Conservation (phyloP, 257 asterid genomes). For the Sherardia arvensis region DNA sequence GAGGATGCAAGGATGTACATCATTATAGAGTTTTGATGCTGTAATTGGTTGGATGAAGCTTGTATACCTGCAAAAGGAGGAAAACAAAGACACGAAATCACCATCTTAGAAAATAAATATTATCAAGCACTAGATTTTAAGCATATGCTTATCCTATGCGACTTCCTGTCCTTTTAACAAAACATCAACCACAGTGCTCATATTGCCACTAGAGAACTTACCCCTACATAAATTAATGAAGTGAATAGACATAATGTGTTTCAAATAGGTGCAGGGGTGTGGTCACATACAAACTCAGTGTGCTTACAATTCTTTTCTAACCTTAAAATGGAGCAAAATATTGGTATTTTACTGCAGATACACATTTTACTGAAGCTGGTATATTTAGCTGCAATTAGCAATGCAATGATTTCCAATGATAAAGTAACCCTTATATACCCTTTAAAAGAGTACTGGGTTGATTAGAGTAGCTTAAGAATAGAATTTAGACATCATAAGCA, state of each 20-base stretch:
- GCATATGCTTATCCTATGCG: background rate
- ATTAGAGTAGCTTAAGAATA: background rate
- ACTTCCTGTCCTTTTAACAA: background rate
- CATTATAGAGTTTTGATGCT: constrained; percentile 86
- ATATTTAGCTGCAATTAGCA: background rate
- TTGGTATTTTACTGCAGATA: background rate
- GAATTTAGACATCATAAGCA: background rate
- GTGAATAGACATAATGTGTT: background rate
- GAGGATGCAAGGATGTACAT: constrained; percentile 36
- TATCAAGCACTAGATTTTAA: background rate
- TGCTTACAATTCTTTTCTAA: background rate
- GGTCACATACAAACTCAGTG: background rate
- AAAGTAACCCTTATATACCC: background rate
- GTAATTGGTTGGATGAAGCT: constrained; percentile 96
- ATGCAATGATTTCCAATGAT: background rate
- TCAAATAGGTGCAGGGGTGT: background rate
- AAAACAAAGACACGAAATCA: constrained; percentile 4
- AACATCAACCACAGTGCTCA: background rate
- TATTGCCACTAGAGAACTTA: background rate
- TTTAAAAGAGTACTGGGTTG: background rate
- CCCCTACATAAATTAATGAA: background rate
- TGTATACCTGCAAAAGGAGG: constrained; percentile 63
- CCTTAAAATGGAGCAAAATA: too few species aligned
- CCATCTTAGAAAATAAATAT: background rate
- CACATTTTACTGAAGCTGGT: background rate